Percentiles rank a stretch among this genome's conserved stretches.
Conservation (phyloP, 139 green algal species). For the Coelastrella sp. region DNA sequence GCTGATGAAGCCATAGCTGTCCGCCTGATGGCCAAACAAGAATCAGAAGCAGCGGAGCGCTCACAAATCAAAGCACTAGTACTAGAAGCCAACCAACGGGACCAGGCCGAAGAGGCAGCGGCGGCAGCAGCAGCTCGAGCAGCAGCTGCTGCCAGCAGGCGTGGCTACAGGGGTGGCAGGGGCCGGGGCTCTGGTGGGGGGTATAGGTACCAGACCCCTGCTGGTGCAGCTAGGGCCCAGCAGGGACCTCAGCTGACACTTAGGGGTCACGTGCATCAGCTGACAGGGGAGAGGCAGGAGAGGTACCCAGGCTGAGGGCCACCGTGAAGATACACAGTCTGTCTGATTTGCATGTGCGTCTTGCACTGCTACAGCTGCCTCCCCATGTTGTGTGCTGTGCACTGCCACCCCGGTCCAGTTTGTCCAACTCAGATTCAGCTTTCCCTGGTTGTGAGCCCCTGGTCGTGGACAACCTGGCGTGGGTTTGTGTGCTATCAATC, state of each 20-base stretch:
- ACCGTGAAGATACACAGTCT: background rate
- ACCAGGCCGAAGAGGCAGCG: slow-evolving; percentile 43
- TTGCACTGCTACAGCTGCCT: no score
- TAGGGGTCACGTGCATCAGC: slow-evolving; percentile 25
- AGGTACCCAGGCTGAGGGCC: background rate
- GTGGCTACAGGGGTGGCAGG: background rate
- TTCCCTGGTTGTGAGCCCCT: no score
- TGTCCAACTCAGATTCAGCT: no score
- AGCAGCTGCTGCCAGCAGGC: slow-evolving; percentile 1
- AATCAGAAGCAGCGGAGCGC: slow-evolving; percentile 78
- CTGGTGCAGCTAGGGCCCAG: background rate
- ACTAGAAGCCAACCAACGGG: slow-evolving; percentile 66
- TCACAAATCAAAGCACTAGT: slow-evolving; percentile 87
- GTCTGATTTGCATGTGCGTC: no score
- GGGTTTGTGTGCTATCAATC: no score
- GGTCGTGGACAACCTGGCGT: no score
- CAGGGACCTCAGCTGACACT: slow-evolving; percentile 34
- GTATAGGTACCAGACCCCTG: slow-evolving; percentile 19
- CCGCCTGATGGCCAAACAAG: slow-evolving; percentile 53
- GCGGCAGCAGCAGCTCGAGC: slow-evolving; percentile 25
- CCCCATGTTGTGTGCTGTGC: no score
- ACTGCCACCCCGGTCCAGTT: background rate
- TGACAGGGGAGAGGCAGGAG: background rate
- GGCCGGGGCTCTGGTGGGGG: background rate
- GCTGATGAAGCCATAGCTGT: slow-evolving; percentile 59